Evolutionary conservation across 2,329 filamentous ascomycete species (phyloP).

Genomic region (Acarospora socialis): DNA sequence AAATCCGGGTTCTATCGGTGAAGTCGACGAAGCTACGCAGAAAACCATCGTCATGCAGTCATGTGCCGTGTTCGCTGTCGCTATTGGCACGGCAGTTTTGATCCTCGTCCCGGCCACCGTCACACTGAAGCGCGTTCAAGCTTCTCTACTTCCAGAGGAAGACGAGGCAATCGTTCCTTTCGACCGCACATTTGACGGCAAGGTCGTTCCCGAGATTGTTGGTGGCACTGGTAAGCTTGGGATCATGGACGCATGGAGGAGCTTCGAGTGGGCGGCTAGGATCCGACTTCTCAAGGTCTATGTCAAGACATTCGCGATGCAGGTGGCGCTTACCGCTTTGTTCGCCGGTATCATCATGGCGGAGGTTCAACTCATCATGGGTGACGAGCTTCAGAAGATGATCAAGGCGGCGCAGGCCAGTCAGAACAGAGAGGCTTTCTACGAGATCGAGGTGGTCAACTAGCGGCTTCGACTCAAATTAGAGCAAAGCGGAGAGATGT

Average conservation of each 20-base stretch:
- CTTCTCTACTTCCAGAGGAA: constrained; percentile 68
- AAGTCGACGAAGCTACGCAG: constrained; percentile 27
- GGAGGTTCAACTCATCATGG: constrained; percentile 38
- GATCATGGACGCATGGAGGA: constrained; percentile 63
- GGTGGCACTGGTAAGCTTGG: constrained; percentile 57
- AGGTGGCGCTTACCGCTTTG: constrained; percentile 33
- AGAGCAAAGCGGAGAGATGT: too few relatives aligned
- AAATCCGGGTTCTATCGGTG: constrained; percentile 21
- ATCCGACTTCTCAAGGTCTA: constrained; percentile 61
- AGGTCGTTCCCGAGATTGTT: constrained; percentile 59
- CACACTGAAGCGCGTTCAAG: constrained; percentile 68
- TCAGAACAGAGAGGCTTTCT: too few relatives aligned
- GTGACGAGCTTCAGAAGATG: constrained; percentile 15
- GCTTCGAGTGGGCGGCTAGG: constrained; percentile 59
- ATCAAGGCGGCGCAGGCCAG: constrained; percentile 5
- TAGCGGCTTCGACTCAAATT: too few relatives aligned
- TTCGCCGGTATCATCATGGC: constrained; percentile 37
- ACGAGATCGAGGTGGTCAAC: too few relatives aligned
- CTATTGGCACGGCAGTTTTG: constrained; percentile 38
- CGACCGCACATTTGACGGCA: constrained; percentile 71
- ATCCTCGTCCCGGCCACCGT: constrained; percentile 63
- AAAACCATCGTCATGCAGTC: constrained; percentile 20
- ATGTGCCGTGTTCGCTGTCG: constrained; percentile 33
- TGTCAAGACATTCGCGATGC: constrained; percentile 52
- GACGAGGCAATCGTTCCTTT: constrained; percentile 79